These are phyloP conservation scores for Chlorella vulgaris DNA, from an alignment of 139 green algal genomes.

Conservation along the genomic window DNA sequence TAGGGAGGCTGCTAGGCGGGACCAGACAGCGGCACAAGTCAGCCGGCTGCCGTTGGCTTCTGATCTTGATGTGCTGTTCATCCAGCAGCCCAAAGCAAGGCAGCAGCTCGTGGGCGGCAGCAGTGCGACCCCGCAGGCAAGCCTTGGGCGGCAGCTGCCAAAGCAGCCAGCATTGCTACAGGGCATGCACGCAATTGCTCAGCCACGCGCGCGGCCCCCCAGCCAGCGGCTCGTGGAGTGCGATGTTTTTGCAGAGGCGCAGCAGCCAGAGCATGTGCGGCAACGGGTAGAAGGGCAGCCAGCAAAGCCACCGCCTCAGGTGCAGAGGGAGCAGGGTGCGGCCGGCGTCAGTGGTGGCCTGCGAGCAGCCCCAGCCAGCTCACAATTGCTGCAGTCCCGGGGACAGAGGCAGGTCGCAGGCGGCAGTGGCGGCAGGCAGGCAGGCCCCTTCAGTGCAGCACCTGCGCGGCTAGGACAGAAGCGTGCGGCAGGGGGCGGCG, in stretches of 20 bases:
- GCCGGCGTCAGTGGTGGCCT: no score
- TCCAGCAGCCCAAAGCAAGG: background rate
- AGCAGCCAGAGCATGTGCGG: background rate
- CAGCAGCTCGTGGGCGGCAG: no score
- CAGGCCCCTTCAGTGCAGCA: no score
- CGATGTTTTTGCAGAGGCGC: slow-evolving; percentile 1
- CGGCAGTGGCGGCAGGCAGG: no score
- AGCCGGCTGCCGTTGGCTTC: background rate
- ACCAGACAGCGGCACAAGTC: background rate
- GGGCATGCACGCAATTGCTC: background rate
- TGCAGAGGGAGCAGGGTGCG: background rate
- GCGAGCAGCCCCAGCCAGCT: no score
- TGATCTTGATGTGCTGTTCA: background rate
- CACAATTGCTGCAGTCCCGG: no score
- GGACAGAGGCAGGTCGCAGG: no score
- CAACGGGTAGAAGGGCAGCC: background rate
- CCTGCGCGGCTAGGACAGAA: no score
- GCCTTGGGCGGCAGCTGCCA: background rate
- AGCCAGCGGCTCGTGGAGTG: background rate
- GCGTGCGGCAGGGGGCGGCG: no score
- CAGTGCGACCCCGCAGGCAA: no score
- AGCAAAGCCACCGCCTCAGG: background rate
- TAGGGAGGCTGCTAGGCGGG: background rate
- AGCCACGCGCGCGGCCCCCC: background rate
- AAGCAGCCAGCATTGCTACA: background rate